phyloP scores from a whole-genome alignment of 768 basidiomycete genomes.

The Butyriboletus loyo region DNA sequence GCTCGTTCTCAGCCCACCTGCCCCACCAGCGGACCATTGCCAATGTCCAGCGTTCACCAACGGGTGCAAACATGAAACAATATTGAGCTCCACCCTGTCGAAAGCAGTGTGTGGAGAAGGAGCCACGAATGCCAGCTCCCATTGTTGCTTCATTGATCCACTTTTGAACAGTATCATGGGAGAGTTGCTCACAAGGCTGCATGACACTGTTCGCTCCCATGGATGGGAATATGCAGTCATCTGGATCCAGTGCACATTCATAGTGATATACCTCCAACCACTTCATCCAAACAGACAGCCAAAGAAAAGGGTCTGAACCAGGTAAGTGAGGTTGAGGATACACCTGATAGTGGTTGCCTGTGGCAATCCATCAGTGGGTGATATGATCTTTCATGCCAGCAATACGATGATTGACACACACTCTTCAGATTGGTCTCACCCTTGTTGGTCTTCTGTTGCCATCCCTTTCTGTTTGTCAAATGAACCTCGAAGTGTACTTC shows the following conservation, averaged over 20 bases:
- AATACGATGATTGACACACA: too few species aligned
- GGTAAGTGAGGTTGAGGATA: background rate
- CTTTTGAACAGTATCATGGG: background rate
- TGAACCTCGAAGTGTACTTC: too few species aligned
- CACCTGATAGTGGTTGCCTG: background rate
- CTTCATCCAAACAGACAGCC: too few species aligned
- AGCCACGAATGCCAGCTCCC: too few species aligned
- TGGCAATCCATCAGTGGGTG: too few species aligned
- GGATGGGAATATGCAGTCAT: background rate
- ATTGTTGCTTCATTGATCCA: background rate
- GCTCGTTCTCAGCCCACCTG: background rate
- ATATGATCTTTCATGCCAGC: too few species aligned
- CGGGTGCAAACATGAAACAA: background rate
- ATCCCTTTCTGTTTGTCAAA: too few species aligned
- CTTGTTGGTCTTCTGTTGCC: too few species aligned
- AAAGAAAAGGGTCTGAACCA: too few species aligned
- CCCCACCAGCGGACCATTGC: background rate
- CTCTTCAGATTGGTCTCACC: too few species aligned
- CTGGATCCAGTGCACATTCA: background rate
- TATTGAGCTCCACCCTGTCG: background rate
- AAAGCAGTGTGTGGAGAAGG: too few species aligned
- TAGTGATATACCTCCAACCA: too few species aligned
- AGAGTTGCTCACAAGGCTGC: background rate
- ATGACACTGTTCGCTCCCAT: background rate
- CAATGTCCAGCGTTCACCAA: background rate